Base-by-base conservation (phyloP, 2,329 filamentous ascomycete species). In the Zalaria obscura region DNA sequence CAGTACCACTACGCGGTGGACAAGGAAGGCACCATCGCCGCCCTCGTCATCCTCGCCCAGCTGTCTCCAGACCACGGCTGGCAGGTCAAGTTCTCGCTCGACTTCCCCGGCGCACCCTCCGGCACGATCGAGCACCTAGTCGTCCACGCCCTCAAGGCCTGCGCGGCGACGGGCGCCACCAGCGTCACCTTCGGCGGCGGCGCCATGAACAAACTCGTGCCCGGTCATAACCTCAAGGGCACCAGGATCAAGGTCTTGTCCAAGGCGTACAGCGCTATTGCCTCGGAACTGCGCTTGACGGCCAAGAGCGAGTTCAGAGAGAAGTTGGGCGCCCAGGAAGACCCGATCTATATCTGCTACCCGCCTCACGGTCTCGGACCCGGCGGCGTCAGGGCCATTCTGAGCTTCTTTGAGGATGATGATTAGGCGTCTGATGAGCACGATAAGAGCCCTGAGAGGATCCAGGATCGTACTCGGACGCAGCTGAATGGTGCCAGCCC, bases 61-160 rank as follows among this genome's bases (percentile, higher is more conserved):
- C 75, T 95, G 27, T 76, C 82, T 3, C 84, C 86, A 2, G 69
- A 75, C 31, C 76, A 93, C 57, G 88, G 88, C 41, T 93, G 86
- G 77, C 88, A 95, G 66, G 80, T 94, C 57, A 95, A 95, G 67
- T 94, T 91, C 69, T 83, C 83, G n/a, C 76, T 95, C 41, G 86
- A 95, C 62, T 94, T 95, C 70, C 88, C 87, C 0, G 77, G 76
- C 26, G 76, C 87, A 1, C 83, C 88, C n/a, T 84, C 77, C 36
- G 88, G 88, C 37, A 80, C 83, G 29, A 94, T 94, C 48, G 88
- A 95, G 65, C 73, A 80, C 34, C 74, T 91, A 34, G 82, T 93
- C 52, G 76, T 82, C 32, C 73, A 80, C 55, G 76, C 81, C 1
- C 70, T 93, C 45, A 75, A 76, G 54, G 66, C 68, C 8, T 70